Conservation (phyloP, 2,329 filamentous ascomycete species). For the Mollisia scopiformis region DNA sequence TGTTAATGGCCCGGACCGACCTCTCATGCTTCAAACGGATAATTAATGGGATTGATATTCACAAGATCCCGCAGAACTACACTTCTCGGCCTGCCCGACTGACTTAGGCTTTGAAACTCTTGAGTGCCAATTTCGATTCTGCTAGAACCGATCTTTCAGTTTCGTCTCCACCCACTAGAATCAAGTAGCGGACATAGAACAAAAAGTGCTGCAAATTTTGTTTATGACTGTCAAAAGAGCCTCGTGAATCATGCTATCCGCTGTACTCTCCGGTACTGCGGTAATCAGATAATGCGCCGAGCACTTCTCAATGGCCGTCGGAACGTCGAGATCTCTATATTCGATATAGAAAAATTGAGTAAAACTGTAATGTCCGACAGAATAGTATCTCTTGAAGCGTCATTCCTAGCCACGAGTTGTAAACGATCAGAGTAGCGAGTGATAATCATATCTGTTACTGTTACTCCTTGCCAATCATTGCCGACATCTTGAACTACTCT, state of each 20-base stretch:
- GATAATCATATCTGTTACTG: not conserved
- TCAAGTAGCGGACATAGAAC: not conserved
- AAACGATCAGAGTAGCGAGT: conserved; percentile 1
- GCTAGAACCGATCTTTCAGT: not conserved
- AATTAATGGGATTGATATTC: no score
- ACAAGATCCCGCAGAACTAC: no score
- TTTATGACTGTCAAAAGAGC: not conserved
- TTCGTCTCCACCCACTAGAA: not conserved
- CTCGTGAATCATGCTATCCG: not conserved
- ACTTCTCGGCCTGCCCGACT: no score
- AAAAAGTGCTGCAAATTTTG: not conserved
- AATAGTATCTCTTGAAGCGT: not conserved
- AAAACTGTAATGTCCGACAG: not conserved
- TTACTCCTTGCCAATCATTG: not conserved
- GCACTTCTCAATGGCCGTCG: not conserved
- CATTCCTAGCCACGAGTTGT: not conserved
- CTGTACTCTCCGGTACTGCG: not conserved
- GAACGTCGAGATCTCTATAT: not conserved
- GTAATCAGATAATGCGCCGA: not conserved
- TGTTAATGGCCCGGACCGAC: no score
- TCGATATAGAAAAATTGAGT: not conserved
- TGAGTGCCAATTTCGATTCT: not conserved
- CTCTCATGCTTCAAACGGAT: no score
- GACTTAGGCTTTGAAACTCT: no score
- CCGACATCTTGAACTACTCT: not conserved